A percentile compares a stretch with the other conserved stretches of the same genome.
Evolutionary conservation across 2,329 filamentous ascomycete species (phyloP).

Genomic region (Xylariomycetidae sp.): DNA sequence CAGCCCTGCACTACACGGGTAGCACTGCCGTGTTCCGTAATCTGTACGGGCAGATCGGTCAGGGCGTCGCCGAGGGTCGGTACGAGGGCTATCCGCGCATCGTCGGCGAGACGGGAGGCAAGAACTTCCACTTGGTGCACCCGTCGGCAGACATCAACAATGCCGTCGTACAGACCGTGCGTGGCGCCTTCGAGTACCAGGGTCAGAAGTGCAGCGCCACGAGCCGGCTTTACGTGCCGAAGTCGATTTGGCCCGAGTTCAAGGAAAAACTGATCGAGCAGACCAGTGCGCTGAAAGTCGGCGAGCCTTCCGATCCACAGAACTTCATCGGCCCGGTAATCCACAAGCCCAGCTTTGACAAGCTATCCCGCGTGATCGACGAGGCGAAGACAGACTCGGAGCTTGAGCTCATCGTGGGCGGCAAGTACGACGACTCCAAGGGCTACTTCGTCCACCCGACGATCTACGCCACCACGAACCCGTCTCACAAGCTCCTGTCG

Average conservation of each 20-base stretch:
- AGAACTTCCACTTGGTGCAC: constrained; percentile 89
- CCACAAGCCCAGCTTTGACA: constrained; percentile 76
- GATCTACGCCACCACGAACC: constrained; percentile 71
- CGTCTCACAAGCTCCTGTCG: constrained; percentile 67
- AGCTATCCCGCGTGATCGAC: constrained; percentile 72
- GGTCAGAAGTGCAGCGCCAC: constrained; percentile 89
- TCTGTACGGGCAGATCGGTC: constrained; percentile 81
- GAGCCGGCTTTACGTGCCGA: constrained; percentile 73
- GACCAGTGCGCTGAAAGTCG: constrained; percentile 65
- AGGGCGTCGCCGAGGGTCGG: constrained; percentile 72
- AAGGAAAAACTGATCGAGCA: constrained; percentile 63
- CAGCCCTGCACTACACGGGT: constrained; percentile 92
- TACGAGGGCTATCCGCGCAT: constrained; percentile 85
- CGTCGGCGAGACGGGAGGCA: constrained; percentile 86
- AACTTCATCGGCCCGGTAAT: constrained; percentile 89
- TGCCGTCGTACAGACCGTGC: constrained; percentile 75
- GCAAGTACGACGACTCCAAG: constrained; percentile 70
- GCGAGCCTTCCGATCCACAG: constrained; percentile 61
- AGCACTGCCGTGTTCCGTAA: constrained; percentile 87
- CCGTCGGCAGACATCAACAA: constrained; percentile 71
- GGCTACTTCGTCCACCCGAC: constrained; percentile 85
- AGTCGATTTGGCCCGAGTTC: constrained; percentile 70
- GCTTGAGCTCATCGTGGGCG: constrained; percentile 69
- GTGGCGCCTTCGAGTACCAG: constrained; percentile 86
- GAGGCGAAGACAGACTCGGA: constrained; percentile 71